Percentiles rank a stretch among this genome's conserved stretches.
Conservation (phyloP, 495 filamentous ascomycete species). For the Penicillium crystallinum region DNA sequence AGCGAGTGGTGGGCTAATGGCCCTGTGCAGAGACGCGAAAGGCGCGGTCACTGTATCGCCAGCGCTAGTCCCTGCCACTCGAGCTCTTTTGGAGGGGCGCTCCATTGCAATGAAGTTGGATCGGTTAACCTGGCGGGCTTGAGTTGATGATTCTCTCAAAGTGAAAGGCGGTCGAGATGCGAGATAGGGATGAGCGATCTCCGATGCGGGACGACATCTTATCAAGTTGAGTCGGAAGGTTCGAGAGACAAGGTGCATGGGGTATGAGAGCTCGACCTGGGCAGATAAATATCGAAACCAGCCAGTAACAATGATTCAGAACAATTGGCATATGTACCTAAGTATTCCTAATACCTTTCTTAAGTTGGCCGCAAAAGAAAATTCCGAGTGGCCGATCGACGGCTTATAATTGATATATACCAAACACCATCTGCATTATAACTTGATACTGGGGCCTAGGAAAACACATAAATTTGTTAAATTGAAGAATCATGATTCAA, state of each 20-base stretch:
- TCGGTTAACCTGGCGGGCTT: not conserved
- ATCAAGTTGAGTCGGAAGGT: not conserved
- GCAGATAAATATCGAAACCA: too few species aligned
- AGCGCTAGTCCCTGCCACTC: not conserved
- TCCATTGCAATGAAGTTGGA: not conserved
- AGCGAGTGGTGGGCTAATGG: not conserved
- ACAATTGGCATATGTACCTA: too few species aligned
- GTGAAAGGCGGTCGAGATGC: constrained; percentile 3
- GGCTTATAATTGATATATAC: too few species aligned
- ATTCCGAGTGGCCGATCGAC: too few species aligned
- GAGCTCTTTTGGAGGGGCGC: not conserved
- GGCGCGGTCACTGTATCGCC: not conserved
- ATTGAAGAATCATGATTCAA: too few species aligned
- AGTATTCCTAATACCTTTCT: too few species aligned
- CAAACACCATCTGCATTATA: too few species aligned
- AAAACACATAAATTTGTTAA: not conserved
- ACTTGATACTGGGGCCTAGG: too few species aligned
- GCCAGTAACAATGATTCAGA: too few species aligned
- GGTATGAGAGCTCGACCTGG: too few species aligned
- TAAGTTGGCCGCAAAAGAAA: too few species aligned
- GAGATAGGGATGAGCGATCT: not conserved
- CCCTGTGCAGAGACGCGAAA: not conserved
- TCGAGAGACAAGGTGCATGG: too few species aligned
- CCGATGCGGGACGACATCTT: not conserved
- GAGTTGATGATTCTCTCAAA: not conserved